Percentiles rank a stretch among this genome's conserved stretches.
phyloP scores from a whole-genome alignment of 2,329 filamentous ascomycete genomes.

The Monosporascus sp. region DNA sequence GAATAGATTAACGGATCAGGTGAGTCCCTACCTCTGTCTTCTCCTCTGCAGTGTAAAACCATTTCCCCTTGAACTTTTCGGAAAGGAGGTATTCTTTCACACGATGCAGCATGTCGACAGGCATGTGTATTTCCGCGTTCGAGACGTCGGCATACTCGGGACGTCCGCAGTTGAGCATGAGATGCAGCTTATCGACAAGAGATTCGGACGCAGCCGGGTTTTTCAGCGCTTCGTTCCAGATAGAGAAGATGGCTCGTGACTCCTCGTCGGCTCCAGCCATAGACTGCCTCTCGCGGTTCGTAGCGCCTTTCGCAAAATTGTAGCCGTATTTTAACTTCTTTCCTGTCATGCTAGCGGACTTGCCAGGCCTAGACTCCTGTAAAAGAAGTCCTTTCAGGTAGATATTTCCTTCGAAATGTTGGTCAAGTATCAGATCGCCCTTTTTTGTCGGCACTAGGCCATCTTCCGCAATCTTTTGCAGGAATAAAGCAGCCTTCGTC shows the following conservation, averaged over 20 bases:
- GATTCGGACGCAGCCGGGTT: neutral
- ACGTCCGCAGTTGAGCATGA: constrained; percentile 12
- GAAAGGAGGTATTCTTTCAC: constrained; percentile 11
- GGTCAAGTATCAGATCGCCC: constrained; percentile 16
- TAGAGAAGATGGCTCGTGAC: constrained; percentile 12
- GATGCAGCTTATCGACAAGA: constrained; percentile 9
- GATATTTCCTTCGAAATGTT: constrained; percentile 14
- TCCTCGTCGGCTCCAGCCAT: constrained; percentile 10
- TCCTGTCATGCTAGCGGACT: constrained; percentile 18
- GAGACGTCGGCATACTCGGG: constrained; percentile 18
- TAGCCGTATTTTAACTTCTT: constrained; percentile 16
- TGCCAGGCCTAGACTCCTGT: constrained; percentile 2
- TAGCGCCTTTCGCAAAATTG: constrained; percentile 17
- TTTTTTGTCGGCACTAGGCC: constrained; percentile 2
- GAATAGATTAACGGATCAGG: neutral
- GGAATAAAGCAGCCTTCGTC: constrained; percentile 16
- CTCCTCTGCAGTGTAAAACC: constrained; percentile 15
- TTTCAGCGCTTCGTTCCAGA: constrained; percentile 14
- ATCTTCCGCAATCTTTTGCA: constrained; percentile 3
- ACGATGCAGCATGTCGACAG: neutral
- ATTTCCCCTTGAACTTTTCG: constrained; percentile 8
- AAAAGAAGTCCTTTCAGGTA: constrained; percentile 21
- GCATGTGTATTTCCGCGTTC: constrained; percentile 5
- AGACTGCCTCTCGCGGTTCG: constrained; percentile 18
- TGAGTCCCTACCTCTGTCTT: constrained; percentile 12